Percentiles rank a stretch among this genome's conserved stretches.
Evolutionary conservation across 768 basidiomycete species (phyloP).

Genomic region (Exsudoporus frostii): DNA sequence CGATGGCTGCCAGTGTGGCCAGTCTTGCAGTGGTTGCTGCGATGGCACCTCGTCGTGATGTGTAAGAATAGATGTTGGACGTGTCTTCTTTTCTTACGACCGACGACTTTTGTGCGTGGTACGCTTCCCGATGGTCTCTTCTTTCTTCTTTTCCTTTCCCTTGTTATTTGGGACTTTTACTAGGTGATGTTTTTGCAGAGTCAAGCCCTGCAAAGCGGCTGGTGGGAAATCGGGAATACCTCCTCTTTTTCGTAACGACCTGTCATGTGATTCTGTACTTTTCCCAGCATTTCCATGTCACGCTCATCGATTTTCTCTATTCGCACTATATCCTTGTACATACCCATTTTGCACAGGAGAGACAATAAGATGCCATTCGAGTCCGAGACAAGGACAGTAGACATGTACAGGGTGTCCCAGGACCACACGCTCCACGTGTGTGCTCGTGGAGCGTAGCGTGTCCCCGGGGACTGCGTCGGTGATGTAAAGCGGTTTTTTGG

Average conservation of each 20-base stretch:
- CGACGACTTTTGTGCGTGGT: not conserved
- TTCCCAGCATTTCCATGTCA: not conserved
- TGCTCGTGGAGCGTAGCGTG: too few species aligned
- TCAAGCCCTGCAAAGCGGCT: not conserved
- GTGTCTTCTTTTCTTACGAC: not conserved
- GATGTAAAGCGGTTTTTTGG: too few species aligned
- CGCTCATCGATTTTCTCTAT: not conserved
- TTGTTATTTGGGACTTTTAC: not conserved
- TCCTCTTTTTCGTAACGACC: not conserved
- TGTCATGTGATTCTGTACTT: not conserved
- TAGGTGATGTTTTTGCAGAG: not conserved
- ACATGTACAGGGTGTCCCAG: not conserved
- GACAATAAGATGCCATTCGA: not conserved
- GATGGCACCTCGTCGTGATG: constrained; percentile 2
- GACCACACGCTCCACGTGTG: not conserved
- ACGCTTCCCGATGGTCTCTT: not conserved
- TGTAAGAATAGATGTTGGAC: not conserved
- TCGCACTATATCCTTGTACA: not conserved
- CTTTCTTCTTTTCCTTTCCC: not conserved
- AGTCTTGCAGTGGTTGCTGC: constrained; percentile 55
- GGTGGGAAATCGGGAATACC: not conserved
- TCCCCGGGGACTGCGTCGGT: too few species aligned
- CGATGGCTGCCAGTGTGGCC: constrained; percentile 54
- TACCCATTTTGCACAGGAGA: not conserved
- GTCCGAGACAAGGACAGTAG: not conserved